phyloP scores from a whole-genome alignment of 2,329 filamentous ascomycete genomes.

The Pseudopyrenochaeta lycopersici region DNA sequence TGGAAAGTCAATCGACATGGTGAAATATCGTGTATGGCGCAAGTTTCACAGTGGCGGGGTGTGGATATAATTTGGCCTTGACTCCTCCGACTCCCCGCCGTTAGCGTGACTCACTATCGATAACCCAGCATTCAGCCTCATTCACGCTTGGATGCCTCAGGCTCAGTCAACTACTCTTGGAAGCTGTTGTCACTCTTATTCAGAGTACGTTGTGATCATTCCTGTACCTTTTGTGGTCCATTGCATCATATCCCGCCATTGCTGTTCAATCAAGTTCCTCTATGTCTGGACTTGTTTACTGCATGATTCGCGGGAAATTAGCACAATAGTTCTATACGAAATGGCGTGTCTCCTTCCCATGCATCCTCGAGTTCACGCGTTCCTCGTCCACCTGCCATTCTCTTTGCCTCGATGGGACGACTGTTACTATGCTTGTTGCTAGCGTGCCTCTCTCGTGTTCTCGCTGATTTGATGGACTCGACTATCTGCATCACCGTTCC shows the following conservation, averaged over 20 bases:
- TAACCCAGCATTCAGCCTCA: conserved; percentile 8
- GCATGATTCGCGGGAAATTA: background rate
- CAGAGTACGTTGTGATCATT: background rate
- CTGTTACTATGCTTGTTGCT: background rate
- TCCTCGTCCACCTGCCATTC: background rate
- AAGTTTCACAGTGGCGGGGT: conserved; percentile 30
- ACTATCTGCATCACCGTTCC: conserved; percentile 7
- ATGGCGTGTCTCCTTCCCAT: background rate
- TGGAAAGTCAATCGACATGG: conserved; percentile 90
- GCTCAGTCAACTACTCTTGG: background rate
- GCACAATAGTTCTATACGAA: background rate
- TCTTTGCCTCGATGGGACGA: background rate
- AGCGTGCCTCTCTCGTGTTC: background rate
- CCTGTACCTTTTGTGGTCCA: background rate
- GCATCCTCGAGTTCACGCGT: background rate
- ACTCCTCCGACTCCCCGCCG: conserved; percentile 27
- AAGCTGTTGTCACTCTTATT: too few species aligned
- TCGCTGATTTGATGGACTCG: background rate
- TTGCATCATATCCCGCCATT: too few species aligned
- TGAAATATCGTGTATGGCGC: conserved; percentile 32
- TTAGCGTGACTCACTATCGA: conserved; percentile 36
- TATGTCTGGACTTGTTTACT: background rate
- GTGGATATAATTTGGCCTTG: conserved; percentile 38
- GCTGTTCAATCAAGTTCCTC: too few species aligned
- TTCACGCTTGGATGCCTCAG: background rate